These are phyloP conservation scores for Lichtheimia ramosa DNA, from an alignment of 371 early-diverging fungal genomes.

Conservation along the genomic window DNA sequence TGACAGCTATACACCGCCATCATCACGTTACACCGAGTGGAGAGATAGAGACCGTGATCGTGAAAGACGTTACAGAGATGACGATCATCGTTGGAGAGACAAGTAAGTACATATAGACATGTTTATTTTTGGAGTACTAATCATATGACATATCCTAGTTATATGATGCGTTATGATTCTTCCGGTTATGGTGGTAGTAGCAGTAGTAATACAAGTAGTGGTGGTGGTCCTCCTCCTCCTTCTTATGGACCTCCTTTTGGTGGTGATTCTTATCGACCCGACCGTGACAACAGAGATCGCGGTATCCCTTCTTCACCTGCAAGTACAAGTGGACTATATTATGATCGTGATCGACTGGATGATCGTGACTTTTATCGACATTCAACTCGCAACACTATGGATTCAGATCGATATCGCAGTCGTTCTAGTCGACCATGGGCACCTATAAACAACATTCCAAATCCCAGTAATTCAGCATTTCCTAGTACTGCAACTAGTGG, in stretches of 20 bases:
- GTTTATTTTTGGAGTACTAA: neutral
- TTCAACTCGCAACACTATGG: slow-evolving; percentile 12
- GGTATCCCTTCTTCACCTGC: slow-evolving; percentile 36
- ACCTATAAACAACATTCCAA: slow-evolving; percentile 1
- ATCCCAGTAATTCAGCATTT: neutral
- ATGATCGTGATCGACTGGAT: slow-evolving; percentile 40
- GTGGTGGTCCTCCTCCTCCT: slow-evolving; percentile 15
- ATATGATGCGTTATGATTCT: slow-evolving; percentile 42
- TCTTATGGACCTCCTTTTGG: slow-evolving; percentile 32
- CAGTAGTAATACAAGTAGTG: no score
- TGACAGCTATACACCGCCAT: slow-evolving; percentile 18
- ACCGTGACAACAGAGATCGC: slow-evolving; percentile 39
- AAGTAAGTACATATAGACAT: slow-evolving; percentile 20
- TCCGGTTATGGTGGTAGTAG: slow-evolving; percentile 31
- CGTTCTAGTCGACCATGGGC: slow-evolving; percentile 17
- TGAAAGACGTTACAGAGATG: slow-evolving; percentile 46
- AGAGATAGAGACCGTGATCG: slow-evolving; percentile 30
- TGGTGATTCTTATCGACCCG: slow-evolving; percentile 50
- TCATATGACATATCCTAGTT: slow-evolving; percentile 17
- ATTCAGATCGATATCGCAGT: slow-evolving; percentile 38
- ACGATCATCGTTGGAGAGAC: slow-evolving; percentile 32
- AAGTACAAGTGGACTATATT: slow-evolving; percentile 24
- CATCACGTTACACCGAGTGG: slow-evolving; percentile 44
- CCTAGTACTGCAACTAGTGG: neutral
- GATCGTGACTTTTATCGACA: slow-evolving; percentile 45